A percentile compares a stretch with the other conserved stretches of the same genome.
Conservation (phyloP, 2,329 filamentous ascomycete species). For the Ophiostoma sp. region DNA sequence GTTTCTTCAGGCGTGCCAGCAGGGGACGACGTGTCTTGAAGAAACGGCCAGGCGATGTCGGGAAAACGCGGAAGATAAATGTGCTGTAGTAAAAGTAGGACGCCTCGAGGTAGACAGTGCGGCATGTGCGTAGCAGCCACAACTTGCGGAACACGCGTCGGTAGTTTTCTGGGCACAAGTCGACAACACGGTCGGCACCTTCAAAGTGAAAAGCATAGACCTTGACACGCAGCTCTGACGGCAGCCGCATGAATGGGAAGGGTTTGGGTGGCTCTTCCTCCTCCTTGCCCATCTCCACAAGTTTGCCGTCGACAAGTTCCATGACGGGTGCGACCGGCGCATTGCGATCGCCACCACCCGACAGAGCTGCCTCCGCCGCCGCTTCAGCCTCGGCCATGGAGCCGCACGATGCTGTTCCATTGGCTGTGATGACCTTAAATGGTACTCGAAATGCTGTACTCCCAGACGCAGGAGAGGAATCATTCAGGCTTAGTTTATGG, state of each 20-base stretch:
- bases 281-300: neutral
- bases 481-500: constrained; percentile 41
- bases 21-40: constrained; percentile 70
- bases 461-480: constrained; percentile 26
- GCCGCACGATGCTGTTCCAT: neutral
- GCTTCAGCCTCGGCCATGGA: neutral
- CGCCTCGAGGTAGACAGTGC: constrained; percentile 57
- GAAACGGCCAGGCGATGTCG: constrained; percentile 56
- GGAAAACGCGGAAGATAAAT: constrained; percentile 61
- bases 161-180: constrained; percentile 62
- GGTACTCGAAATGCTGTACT: constrained; percentile 24
- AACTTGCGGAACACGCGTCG: constrained; percentile 56
- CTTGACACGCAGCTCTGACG: constrained; percentile 62
- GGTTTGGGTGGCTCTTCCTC: constrained; percentile 34
- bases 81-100: constrained; percentile 60
- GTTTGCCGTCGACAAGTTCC: neutral
- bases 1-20: constrained; percentile 57
- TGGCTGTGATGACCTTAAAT: constrained; percentile 4
- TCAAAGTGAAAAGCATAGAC: constrained; percentile 62
- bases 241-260: constrained; percentile 63
- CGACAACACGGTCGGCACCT: constrained; percentile 50
- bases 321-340: neutral
- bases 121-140: constrained; percentile 55
- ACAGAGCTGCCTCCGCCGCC: neutral
- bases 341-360: constrained; percentile 16